Conservation (phyloP, 2,329 filamentous ascomycete genomes). For the Gnomoniopsis sp. region DNA sequence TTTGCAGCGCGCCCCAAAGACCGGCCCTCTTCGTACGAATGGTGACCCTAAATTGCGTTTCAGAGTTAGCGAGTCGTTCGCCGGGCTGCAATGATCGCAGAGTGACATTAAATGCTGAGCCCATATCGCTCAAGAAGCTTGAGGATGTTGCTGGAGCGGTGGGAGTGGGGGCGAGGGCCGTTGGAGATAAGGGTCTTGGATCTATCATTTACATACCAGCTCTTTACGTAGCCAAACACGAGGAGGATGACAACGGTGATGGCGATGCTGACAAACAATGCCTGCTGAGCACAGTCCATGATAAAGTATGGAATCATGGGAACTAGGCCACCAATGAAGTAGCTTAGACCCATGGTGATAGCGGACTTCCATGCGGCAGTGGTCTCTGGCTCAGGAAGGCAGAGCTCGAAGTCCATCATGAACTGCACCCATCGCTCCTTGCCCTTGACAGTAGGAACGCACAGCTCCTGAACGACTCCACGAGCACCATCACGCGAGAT, state of each 20-base stretch:
- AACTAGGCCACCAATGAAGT: constrained; percentile 69
- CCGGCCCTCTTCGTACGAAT: constrained; percentile 49
- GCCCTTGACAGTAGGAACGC: constrained; percentile 29
- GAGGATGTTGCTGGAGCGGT: background rate
- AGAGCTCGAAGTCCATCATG: constrained; percentile 58
- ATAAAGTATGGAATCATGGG: constrained; percentile 70
- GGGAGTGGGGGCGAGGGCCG: too few relatives aligned
- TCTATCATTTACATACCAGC: constrained; percentile 29
- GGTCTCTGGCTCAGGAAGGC: constrained; percentile 41
- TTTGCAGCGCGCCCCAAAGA: constrained; percentile 59
- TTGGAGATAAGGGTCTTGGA: too few relatives aligned
- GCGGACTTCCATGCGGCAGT: constrained; percentile 53
- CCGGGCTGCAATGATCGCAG: constrained; percentile 3
- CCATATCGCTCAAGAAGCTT: too few relatives aligned
- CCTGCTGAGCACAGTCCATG: constrained; percentile 40
- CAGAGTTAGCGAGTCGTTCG: background rate
- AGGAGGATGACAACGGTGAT: constrained; percentile 61
- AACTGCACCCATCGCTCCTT: constrained; percentile 51
- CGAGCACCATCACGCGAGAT: constrained; percentile 39
- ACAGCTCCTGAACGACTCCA: constrained; percentile 49
- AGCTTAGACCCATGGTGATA: constrained; percentile 63
- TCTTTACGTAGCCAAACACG: constrained; percentile 64
- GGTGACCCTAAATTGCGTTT: constrained; percentile 31
- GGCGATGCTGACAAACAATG: constrained; percentile 55
- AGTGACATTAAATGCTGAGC: background rate